phyloP scores from a whole-genome alignment of 1,284 basidiomycete genomes.

The Heimioporus punctisporus region DNA sequence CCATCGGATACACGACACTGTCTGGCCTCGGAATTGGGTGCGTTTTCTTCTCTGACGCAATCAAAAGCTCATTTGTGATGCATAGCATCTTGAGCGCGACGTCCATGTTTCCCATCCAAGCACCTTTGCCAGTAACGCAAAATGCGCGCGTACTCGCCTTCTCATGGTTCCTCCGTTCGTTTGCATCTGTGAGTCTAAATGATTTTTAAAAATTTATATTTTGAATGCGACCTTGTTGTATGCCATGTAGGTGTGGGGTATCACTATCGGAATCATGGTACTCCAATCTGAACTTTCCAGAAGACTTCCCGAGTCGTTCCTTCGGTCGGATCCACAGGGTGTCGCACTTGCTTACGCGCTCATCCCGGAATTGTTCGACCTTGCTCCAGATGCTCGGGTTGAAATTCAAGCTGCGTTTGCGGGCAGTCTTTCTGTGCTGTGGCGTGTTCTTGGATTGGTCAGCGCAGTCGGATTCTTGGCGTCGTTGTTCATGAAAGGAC shows the following conservation, averaged over 20 bases:
- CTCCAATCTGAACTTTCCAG: conserved; percentile 33
- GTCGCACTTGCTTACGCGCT: conserved; percentile 9
- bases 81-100: neutral
- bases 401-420: conserved; percentile 10
- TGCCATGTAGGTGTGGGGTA: conserved; percentile 30
- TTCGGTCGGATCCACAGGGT: conserved; percentile 6
- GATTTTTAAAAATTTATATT: no score
- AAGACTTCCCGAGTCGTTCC: conserved; percentile 25
- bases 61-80: neutral
- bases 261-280: conserved; percentile 31
- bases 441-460: conserved; percentile 3
- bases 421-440: conserved; percentile 7
- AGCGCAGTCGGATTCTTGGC: neutral
- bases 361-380: conserved; percentile 1
- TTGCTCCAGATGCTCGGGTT: neutral
- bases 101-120: conserved; percentile 30
- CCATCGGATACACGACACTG: neutral
- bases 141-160: conserved; percentile 37
- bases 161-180: conserved; percentile 33
- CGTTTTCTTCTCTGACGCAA: neutral
- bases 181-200: conserved; percentile 14
- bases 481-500: conserved; percentile 7
- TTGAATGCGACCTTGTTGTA: neutral
- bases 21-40: conserved; percentile 10
- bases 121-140: conserved; percentile 32